These are phyloP conservation scores for Pinus taeda DNA, from an alignment of 75 land plant species.

Conservation along the genomic window DNA sequence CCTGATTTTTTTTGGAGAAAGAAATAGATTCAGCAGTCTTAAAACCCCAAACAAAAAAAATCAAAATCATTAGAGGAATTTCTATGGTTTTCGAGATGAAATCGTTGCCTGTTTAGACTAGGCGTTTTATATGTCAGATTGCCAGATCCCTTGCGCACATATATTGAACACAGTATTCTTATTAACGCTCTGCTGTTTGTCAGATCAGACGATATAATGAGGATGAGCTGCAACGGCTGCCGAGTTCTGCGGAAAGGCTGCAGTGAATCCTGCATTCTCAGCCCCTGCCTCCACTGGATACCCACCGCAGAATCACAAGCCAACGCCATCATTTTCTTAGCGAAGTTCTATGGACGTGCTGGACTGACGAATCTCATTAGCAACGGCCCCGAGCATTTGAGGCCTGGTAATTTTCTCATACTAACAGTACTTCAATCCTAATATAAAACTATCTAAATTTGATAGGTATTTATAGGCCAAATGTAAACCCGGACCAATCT, in stretches of 20 bases:
- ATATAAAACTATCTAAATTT: too few species aligned
- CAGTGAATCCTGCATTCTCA: slow-evolving; percentile 61
- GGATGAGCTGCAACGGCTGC: slow-evolving; percentile 93
- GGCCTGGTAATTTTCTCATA: slow-evolving; percentile 32
- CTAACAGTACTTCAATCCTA: too few species aligned
- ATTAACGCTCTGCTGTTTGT: too few species aligned
- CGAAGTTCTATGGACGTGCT: slow-evolving; percentile 70
- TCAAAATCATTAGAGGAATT: too few species aligned
- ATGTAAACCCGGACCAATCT: background rate
- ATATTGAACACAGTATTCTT: too few species aligned
- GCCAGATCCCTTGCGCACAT: too few species aligned
- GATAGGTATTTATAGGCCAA: background rate
- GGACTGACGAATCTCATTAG: slow-evolving; percentile 54
- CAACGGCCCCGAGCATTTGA: slow-evolving; percentile 41
- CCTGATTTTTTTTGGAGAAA: too few species aligned
- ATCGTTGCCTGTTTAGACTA: too few species aligned
- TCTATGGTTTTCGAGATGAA: too few species aligned
- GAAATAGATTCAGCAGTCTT: too few species aligned
- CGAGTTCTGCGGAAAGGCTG: slow-evolving; percentile 84
- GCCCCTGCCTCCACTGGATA: slow-evolving; percentile 61
- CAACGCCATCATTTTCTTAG: slow-evolving; percentile 64
- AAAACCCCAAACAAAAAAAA: too few species aligned
- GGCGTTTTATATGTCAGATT: too few species aligned
- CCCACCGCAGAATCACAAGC: slow-evolving; percentile 50
- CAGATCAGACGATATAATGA: slow-evolving; percentile 13